Percentiles rank a stretch among this genome's conserved stretches.
Conservation (phyloP, 1,284 basidiomycete species). For the Apiotrichum mycotoxinovorans region DNA sequence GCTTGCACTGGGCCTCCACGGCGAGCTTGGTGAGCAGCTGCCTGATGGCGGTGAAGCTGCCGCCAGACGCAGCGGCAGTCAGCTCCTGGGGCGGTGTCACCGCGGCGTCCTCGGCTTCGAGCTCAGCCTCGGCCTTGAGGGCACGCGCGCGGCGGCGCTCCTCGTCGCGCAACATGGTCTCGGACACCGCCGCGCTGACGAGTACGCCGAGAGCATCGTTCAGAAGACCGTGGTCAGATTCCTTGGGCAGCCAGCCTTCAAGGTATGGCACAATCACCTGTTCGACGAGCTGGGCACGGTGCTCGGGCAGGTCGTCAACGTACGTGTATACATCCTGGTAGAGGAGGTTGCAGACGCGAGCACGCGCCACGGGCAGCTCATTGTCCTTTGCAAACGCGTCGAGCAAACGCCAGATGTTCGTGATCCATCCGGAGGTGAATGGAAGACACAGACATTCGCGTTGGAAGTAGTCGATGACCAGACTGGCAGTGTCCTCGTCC, state of each 20-base stretch:
- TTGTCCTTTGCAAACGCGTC: constrained; percentile 45
- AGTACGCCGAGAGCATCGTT: constrained; percentile 43
- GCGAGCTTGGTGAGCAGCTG: constrained; percentile 43
- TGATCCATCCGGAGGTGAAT: constrained; percentile 52
- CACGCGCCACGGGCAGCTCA: constrained; percentile 34
- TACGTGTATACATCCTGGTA: constrained; percentile 50
- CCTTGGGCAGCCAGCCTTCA: constrained; percentile 44
- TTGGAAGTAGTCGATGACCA: constrained; percentile 53
- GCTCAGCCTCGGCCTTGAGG: constrained; percentile 18
- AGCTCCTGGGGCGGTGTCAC: constrained; percentile 28
- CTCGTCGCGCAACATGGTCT: constrained; percentile 49
- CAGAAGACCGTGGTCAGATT: constrained; percentile 45
- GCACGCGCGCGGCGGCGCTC: constrained; percentile 31
- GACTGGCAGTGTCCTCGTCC: constrained; percentile 45
- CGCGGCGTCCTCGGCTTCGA: constrained; percentile 37
- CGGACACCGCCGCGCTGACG: constrained; percentile 46
- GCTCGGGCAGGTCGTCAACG: constrained; percentile 47
- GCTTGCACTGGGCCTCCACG: constrained; percentile 33
- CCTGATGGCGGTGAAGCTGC: constrained; percentile 46
- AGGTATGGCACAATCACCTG: constrained; percentile 51
- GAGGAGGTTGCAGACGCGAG: constrained; percentile 42
- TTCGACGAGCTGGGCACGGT: constrained; percentile 46
- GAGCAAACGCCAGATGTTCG: constrained; percentile 51
- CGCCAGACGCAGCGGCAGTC: constrained; percentile 29
- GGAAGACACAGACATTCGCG: constrained; percentile 52